Conservation (phyloP, 2,329 filamentous ascomycete species). For the Calonectria fujianensis region DNA sequence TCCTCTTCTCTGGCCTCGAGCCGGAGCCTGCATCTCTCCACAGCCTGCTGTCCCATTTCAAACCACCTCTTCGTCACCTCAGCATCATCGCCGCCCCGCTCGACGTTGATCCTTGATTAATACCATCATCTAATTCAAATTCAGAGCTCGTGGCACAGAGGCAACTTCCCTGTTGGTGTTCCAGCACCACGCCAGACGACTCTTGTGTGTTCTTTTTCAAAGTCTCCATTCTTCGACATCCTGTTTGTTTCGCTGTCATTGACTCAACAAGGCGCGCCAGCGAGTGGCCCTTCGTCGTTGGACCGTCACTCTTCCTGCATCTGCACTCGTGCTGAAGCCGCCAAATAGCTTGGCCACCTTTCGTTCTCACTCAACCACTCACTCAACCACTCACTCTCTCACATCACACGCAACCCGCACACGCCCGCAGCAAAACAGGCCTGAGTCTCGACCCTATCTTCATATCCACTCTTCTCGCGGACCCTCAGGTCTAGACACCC, state of each 20-base stretch:
- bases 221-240: not conserved
- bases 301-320: conserved; percentile 7
- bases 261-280: conserved; percentile 9
- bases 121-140: conserved; percentile 11
- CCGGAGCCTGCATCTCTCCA: not conserved
- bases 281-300: not conserved
- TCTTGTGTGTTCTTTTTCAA: conserved; percentile 2
- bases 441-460: not conserved
- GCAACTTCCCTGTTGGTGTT: conserved; percentile 13
- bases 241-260: not conserved
- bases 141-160: conserved; percentile 14
- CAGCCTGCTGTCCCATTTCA: conserved; percentile 20
- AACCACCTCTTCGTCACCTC: conserved; percentile 6
- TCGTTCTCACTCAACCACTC: not conserved
- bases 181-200: conserved; percentile 1
- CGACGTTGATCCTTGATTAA: conserved; percentile 14
- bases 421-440: not conserved
- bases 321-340: conserved; percentile 7
- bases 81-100: conserved; percentile 11
- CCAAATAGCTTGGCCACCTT: conserved; percentile 1
- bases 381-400: not conserved
- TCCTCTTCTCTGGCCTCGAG: conserved; percentile 15
- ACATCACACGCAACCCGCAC: not conserved
- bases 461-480: not conserved
- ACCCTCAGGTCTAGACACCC: not conserved